Base-by-base conservation (phyloP, 176 grass and related monocot genomes). In the Triticum timopheevii region DNA sequence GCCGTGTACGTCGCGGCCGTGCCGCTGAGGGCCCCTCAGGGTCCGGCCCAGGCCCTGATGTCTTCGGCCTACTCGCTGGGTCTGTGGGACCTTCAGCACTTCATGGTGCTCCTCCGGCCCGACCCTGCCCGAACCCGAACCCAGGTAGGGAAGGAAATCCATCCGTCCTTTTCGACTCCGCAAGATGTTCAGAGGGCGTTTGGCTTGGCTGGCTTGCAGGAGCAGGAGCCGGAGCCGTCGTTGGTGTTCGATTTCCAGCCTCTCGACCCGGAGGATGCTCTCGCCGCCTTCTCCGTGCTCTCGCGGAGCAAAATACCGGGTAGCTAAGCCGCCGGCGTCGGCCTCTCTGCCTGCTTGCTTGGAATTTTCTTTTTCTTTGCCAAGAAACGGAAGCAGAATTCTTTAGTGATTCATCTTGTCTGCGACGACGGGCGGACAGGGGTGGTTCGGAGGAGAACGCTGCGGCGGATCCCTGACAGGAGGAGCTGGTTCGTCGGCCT, bases 171-270 rank as follows among this genome's bases (percentile, higher is more conserved):
- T 54, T 54, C 50, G 50, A 7, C 50, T 9, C 56, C 7, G 56
- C 56, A 59, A 59, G 56, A 59, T 20, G 56, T 22, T 59, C 2
- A 59, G 42, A 44, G 42, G 8, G 56, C 19, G 56, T 8, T 59
- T 9, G 56, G 19, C 56, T 59, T 22, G 6, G 19, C 56, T 54
- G 49, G 56, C 17, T 59, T 59, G 56, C 56, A 59, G 50, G 19
- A 9, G 56, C 50, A 54, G 50, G 50, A 13, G 47, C 16, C 15
- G 36, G 36, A 93, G 92, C 79, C 82, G 33, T 28, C 86, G 33
- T 24, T 91, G 39, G 90, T 92, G 13, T 96, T 89, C 84, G 96
- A 98, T 82, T 98, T 94, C 84, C 96, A 92, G 69, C 93, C 96
- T 20, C 87, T 45, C 67, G 86, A 98, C 81, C 90, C 96, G 1